Percentiles rank a stretch among this genome's conserved stretches.
Evolutionary conservation across 2,329 filamentous ascomycete genomes (phyloP).

Genomic region (Apiospora koreana): DNA sequence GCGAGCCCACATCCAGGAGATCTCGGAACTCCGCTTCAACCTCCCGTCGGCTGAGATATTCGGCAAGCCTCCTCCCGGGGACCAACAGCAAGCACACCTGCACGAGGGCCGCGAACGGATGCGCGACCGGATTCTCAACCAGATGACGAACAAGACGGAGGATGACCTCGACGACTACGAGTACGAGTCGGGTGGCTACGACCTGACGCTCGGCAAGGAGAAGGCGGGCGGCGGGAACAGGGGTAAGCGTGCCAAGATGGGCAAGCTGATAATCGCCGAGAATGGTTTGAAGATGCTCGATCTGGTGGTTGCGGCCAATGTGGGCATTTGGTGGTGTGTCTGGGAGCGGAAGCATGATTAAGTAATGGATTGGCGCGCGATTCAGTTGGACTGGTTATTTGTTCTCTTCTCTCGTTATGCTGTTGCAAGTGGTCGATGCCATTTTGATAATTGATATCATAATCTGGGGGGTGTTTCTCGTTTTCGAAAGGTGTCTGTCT

Average conservation of each 20-base stretch:
- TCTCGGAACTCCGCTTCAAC: constrained; percentile 91
- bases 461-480: background rate
- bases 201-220: constrained; percentile 78
- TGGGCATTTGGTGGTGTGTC: constrained; percentile 91
- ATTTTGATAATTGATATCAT: background rate
- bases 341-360: constrained; percentile 59
- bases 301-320: constrained; percentile 84
- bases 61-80: constrained; percentile 17
- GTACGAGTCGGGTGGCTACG: constrained; percentile 45
- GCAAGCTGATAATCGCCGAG: constrained; percentile 86
- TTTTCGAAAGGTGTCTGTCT: background rate
- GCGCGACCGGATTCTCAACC: constrained; percentile 32
- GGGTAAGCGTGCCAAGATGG: constrained; percentile 87
- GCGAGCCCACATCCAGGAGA: constrained; percentile 34
- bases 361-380: background rate
- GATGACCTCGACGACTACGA: constrained; percentile 44
- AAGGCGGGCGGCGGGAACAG: constrained; percentile 82
- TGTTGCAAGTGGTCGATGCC: background rate
- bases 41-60: constrained; percentile 64
- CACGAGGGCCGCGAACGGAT: constrained; percentile 17
- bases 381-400: background rate
- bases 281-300: constrained; percentile 97
- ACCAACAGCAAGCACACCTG: constrained; percentile 12
- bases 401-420: no score
- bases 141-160: constrained; percentile 28